A percentile compares a stretch with the other conserved stretches of the same genome.
phyloP scores from a whole-genome alignment of 2,329 filamentous ascomycete genomes.

The Xylaria digitata region DNA sequence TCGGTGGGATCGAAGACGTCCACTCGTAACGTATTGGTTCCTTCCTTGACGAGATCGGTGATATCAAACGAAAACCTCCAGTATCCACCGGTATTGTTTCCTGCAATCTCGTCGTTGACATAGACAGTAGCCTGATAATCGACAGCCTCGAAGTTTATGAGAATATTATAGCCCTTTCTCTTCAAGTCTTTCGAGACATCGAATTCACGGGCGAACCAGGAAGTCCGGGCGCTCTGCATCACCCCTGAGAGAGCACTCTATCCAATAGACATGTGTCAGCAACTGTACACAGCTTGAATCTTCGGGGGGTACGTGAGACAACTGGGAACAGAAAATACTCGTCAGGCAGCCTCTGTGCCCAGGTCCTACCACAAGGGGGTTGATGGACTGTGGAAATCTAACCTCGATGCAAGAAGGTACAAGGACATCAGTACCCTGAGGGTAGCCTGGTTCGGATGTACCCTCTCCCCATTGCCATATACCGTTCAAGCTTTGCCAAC shows the following conservation, averaged over 20 bases:
- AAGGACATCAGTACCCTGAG: conserved; percentile 34
- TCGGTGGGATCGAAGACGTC: conserved; percentile 77
- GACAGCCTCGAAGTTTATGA: conserved; percentile 69
- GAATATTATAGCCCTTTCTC: conserved; percentile 53
- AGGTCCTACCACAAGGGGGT: background rate
- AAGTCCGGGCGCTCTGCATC: conserved; percentile 56
- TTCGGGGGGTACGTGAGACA: conserved; percentile 18
- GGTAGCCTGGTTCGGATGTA: conserved; percentile 33
- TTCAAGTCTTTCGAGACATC: conserved; percentile 58
- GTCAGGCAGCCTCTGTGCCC: conserved; percentile 12
- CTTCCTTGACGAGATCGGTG: conserved; percentile 58
- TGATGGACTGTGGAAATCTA: conserved; percentile 8
- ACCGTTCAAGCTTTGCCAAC: conserved; percentile 68
- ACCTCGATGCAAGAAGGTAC: conserved; percentile 41
- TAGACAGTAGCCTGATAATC: conserved; percentile 69
- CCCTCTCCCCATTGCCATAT: conserved; percentile 64
- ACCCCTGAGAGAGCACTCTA: conserved; percentile 60
- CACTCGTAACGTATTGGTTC: conserved; percentile 69
- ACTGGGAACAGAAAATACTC: background rate
- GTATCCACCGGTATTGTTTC: conserved; percentile 69
- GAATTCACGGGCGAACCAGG: conserved; percentile 65
- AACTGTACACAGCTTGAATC: conserved; percentile 51
- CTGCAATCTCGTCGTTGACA: conserved; percentile 65
- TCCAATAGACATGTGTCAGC: conserved; percentile 55
- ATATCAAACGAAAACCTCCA: conserved; percentile 70